These are phyloP conservation scores for Echium plantagineum DNA, from an alignment of 257 asterid genomes.

Conservation along the genomic window DNA sequence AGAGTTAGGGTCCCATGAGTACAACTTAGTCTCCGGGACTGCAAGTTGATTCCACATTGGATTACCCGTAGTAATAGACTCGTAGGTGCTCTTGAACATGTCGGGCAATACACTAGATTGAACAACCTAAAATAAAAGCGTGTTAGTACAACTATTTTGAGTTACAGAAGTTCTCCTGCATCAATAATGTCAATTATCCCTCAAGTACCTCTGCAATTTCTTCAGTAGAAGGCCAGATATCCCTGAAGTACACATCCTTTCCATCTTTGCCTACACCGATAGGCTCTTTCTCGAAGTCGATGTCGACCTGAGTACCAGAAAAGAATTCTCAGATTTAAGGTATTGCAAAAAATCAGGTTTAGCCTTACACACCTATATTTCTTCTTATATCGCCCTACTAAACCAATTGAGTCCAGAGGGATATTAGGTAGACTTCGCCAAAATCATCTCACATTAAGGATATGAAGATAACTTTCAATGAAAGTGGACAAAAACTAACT, in stretches of 20 bases:
- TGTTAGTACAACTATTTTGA: conserved; percentile 4
- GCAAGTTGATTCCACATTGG: conserved; percentile 84
- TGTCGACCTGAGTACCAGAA: conserved; percentile 51
- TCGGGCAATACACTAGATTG: conserved; percentile 85
- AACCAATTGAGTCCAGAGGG: too few relatives aligned
- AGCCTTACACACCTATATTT: too few relatives aligned
- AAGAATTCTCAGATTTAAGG: background rate
- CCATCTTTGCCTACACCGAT: conserved; percentile 86
- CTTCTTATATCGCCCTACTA: too few relatives aligned
- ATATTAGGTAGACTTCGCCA: too few relatives aligned
- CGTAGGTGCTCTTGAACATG: conserved; percentile 86
- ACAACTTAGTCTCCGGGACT: conserved; percentile 49
- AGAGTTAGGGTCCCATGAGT: conserved; percentile 78
- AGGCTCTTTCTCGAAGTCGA: conserved; percentile 90
- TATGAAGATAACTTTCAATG: too few relatives aligned
- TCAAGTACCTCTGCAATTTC: conserved; percentile 71
- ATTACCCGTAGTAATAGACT: conserved; percentile 77
- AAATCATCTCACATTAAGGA: too few relatives aligned
- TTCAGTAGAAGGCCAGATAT: conserved; percentile 88
- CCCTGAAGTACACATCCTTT: conserved; percentile 68
- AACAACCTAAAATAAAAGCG: conserved; percentile 43
- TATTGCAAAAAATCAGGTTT: background rate
- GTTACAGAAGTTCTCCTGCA: background rate
- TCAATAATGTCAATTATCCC: background rate
- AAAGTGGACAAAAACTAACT: too few relatives aligned